phyloP scores from a whole-genome alignment of 1,284 basidiomycete genomes.

The Bjerkandera adusta region DNA sequence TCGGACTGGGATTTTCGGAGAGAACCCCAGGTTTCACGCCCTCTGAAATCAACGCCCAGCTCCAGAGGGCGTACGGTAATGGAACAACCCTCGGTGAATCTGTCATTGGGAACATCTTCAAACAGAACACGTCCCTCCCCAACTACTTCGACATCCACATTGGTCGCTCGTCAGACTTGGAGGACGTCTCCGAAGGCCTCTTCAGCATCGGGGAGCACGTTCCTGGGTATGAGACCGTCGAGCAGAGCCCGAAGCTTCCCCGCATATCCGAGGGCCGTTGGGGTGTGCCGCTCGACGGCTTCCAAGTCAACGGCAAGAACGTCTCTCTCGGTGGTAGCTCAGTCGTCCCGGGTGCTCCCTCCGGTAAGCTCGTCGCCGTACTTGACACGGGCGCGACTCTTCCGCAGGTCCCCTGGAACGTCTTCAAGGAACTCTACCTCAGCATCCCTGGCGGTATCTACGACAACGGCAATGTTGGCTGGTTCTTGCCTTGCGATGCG shows the following conservation, averaged over 20 bases:
- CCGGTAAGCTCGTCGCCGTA: not conserved
- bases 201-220: slow-evolving; percentile 28
- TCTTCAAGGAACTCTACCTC: not conserved
- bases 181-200: slow-evolving; percentile 19
- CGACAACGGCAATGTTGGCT: slow-evolving; percentile 18
- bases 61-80: slow-evolving; percentile 8
- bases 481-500: not conserved
- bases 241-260: not conserved
- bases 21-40: not conserved
- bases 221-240: slow-evolving; percentile 15
- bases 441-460: no score
- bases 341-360: not conserved
- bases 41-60: slow-evolving; percentile 16
- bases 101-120: slow-evolving; percentile 21
- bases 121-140: slow-evolving; percentile 19
- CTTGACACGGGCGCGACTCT: not conserved
- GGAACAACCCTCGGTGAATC: slow-evolving; percentile 16
- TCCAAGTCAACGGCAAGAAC: slow-evolving; percentile 2
- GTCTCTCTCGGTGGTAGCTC: not conserved
- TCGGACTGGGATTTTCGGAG: not conserved
- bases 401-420: not conserved
- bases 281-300: not conserved
- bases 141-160: slow-evolving; percentile 26
- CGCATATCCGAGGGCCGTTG: not conserved
- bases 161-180: slow-evolving; percentile 21